Base-by-base conservation (phyloP, 129 eudicot genomes). In the Flaveria sonorensis region DNA sequence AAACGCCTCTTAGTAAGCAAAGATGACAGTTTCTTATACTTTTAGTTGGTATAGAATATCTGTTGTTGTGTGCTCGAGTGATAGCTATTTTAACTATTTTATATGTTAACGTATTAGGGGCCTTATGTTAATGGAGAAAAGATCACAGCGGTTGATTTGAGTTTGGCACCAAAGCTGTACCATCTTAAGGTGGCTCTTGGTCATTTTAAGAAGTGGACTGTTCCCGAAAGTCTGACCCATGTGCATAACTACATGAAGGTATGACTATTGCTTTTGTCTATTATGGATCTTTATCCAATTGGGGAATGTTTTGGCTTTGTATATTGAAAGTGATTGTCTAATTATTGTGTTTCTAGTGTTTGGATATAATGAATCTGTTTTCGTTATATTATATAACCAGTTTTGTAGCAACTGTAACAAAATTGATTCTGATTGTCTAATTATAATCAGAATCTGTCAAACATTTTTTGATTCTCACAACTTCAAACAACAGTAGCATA, bases 121-220 rank as follows among this genome's bases (percentile, higher is more conserved):
- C 92, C 94, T 43, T 90, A 85, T 70, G 71, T 90, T 39, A 81
- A 78, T 56, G 96, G 98, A 52, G 94, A 85, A 21, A 88, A 83
- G 52, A 72, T 92, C 55, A 70, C 86, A 70, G 90, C 96, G 43
- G 90, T 88, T 80, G 98, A 92, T 83, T 80, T 92, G 88, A 78
- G 85, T 73, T 82, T 92, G 90, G 98, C 90, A 23, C 96, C 96
- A 10, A 92, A 88, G 86, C 83, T 92, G 3, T 86, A 73, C 87
- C 98, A 90, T 62, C 86, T 90, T 73, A 86, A 85, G 70, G 85
- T 90, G 66, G 87, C 89, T 77, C 96, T 92, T 56, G 93, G 85
- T 55, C 90, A 92, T 81, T 92, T 74, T 59, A 92, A 92, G 84
- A 74, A 83, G 32, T 92, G 98, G 98, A 57, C 80, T 59, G 57